These are phyloP conservation scores for Teunomyces tritomae DNA, from an alignment of 805 yeast species.

Conservation along the genomic window DNA sequence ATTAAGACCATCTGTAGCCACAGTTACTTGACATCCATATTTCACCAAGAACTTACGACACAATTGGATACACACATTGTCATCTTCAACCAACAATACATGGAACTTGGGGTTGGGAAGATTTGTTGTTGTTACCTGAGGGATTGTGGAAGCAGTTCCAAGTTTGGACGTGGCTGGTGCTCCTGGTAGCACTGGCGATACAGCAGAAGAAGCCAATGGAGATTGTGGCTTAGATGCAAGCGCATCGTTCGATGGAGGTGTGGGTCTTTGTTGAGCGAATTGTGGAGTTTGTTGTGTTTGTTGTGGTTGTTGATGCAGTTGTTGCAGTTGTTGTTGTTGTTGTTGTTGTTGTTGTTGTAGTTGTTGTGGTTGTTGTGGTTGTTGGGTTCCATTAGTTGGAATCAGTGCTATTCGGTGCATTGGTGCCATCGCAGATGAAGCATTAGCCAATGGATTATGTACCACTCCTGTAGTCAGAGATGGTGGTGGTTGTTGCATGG, in stretches of 20 bases:
- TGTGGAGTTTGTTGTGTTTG: neutral
- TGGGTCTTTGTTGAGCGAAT: neutral
- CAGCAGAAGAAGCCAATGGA: constrained; percentile 13
- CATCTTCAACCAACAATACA: constrained; percentile 77
- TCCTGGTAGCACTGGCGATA: constrained; percentile 10
- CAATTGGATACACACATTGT: constrained; percentile 74
- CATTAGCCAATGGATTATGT: neutral
- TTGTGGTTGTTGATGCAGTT: neutral
- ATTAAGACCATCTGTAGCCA: constrained; percentile 87
- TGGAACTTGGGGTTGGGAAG: constrained; percentile 53
- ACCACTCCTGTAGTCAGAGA: neutral
- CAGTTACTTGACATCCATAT: constrained; percentile 90
- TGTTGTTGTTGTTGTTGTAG: neutral
- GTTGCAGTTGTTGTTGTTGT: neutral
- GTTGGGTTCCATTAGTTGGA: constrained; percentile 5
- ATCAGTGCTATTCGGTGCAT: constrained; percentile 4
- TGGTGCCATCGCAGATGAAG: neutral
- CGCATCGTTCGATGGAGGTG: constrained; percentile 9
- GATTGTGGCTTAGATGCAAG: constrained; percentile 14
- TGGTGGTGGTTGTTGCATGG: constrained; percentile 16
- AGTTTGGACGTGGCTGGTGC: neutral
- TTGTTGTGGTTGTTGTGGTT: constrained; percentile 6
- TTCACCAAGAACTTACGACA: constrained; percentile 79
- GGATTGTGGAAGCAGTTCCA: neutral
- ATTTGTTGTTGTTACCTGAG: constrained; percentile 9